A percentile compares a stretch with the other conserved stretches of the same genome.
Conservation (phyloP, 2,329 filamentous ascomycete genomes). For the Hymenotorrendiella dingleyae region DNA sequence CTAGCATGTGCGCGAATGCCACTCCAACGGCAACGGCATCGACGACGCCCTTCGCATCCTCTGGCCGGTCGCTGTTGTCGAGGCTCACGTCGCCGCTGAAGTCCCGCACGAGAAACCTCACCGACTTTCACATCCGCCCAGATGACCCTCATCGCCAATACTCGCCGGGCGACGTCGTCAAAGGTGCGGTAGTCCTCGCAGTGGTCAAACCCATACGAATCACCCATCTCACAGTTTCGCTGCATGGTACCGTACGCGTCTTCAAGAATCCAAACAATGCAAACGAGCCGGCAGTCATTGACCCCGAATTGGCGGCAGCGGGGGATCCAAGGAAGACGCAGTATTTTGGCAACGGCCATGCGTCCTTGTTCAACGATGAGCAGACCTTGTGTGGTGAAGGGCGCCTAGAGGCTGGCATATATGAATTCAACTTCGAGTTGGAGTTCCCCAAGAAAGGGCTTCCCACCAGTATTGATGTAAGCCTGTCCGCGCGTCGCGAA, state of each 20-base stretch:
- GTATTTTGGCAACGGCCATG: conserved; percentile 71
- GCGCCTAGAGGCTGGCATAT: conserved; percentile 64
- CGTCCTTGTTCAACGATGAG: conserved; percentile 79
- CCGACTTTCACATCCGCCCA: conserved; percentile 73
- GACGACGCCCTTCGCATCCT: conserved; percentile 18
- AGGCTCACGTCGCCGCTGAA: conserved; percentile 40
- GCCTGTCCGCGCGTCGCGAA: conserved; percentile 33
- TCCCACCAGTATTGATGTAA: conserved; percentile 92
- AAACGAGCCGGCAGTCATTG: conserved; percentile 40
- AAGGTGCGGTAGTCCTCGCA: conserved; percentile 65
- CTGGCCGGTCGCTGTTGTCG: conserved; percentile 30
- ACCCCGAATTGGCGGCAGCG: conserved; percentile 27
- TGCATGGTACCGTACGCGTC: conserved; percentile 75
- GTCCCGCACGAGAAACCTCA: conserved; percentile 54
- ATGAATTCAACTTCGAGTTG: conserved; percentile 74
- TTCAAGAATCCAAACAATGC: conserved; percentile 60
- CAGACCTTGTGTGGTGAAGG: conserved; percentile 74
- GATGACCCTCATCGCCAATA: conserved; percentile 76
- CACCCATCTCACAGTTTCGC: conserved; percentile 71
- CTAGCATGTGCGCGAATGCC: conserved; percentile 31
- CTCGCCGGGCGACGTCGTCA: conserved; percentile 65
- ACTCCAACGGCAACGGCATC: conserved; percentile 17
- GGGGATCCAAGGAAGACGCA: conserved; percentile 37
- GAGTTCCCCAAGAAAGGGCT: conserved; percentile 63
- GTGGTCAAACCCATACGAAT: conserved; percentile 70